Evolutionary conservation across 352 stramenopile genomes (phyloP).

Genomic region (Pythium vanterpoolii): DNA sequence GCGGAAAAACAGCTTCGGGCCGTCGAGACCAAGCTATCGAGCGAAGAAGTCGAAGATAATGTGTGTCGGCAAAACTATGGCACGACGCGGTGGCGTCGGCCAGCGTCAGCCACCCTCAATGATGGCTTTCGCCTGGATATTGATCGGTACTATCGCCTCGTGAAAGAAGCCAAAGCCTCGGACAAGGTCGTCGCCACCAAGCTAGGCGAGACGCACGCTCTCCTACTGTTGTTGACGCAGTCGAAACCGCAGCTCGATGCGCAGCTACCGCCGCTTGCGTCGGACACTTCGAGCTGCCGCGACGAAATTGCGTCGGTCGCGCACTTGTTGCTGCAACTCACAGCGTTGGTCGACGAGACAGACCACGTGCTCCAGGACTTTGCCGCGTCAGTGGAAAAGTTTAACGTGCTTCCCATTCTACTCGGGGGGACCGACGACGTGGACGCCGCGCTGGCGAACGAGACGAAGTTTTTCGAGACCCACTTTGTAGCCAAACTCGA

Average conservation of each 20-base stretch:
- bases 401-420: constrained; percentile 52
- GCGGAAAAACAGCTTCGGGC: constrained; percentile 53
- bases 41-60: constrained; percentile 69
- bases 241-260: constrained; percentile 55
- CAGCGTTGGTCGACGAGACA: constrained; percentile 55
- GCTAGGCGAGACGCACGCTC: constrained; percentile 29
- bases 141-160: constrained; percentile 70
- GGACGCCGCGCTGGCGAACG: constrained; percentile 37
- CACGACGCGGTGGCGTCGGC: constrained; percentile 43
- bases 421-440: constrained; percentile 26
- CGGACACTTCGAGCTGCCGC: constrained; percentile 53
- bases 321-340: constrained; percentile 47
- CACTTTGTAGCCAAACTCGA: constrained; percentile 58
- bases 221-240: constrained; percentile 38
- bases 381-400: constrained; percentile 47
- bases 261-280: constrained; percentile 42
- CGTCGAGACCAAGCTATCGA: constrained; percentile 48
- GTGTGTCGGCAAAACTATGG: constrained; percentile 69
- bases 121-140: constrained; percentile 59
- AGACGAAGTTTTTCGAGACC: constrained; percentile 60
- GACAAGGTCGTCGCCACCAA: constrained; percentile 63
- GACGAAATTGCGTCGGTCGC: constrained; percentile 48
- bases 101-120: constrained; percentile 50
- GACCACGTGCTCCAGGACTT: constrained; percentile 57
- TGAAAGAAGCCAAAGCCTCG: constrained; percentile 66